A percentile compares a stretch with the other conserved stretches of the same genome.
Conservation (phyloP, 2,329 filamentous ascomycete species). For the Escovopsis sp. region DNA sequence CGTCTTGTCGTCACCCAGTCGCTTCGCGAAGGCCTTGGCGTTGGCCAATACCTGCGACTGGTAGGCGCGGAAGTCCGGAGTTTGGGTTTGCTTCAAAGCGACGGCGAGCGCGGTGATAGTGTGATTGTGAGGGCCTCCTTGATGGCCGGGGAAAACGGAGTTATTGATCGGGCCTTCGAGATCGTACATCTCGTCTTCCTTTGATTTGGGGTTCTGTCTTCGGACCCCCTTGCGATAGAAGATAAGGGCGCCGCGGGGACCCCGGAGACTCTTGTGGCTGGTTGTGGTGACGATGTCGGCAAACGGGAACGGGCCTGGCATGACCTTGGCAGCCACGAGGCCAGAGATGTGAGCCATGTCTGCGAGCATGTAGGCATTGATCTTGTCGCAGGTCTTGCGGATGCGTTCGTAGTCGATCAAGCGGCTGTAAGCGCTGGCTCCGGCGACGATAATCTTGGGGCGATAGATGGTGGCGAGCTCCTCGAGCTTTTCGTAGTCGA, state of each 20-base stretch:
- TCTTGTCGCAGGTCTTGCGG: slow-evolving; percentile 79
- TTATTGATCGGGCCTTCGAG: slow-evolving; percentile 88
- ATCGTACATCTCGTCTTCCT: slow-evolving; percentile 74
- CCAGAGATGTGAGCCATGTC: slow-evolving; percentile 98
- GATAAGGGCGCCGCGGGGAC: slow-evolving; percentile 91
- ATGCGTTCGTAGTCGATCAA: slow-evolving; percentile 91
- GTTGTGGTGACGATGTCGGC: slow-evolving; percentile 96
- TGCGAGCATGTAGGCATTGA: slow-evolving; percentile 81
- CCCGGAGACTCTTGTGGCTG: slow-evolving; percentile 92
- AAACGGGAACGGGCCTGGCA: slow-evolving; percentile 77
- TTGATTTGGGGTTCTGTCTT: slow-evolving; percentile 69
- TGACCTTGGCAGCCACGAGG: slow-evolving; percentile 78
- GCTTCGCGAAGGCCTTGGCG: slow-evolving; percentile 68
- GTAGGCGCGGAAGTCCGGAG: slow-evolving; percentile 81
- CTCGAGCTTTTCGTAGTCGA: slow-evolving; percentile 88
- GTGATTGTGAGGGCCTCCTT: slow-evolving; percentile 97
- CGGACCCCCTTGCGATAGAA: slow-evolving; percentile 93
- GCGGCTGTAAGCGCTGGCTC: slow-evolving; percentile 89
- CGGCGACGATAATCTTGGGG: slow-evolving; percentile 89
- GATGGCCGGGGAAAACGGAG: slow-evolving; percentile 95
- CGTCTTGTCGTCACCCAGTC: slow-evolving; percentile 51
- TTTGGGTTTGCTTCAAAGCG: slow-evolving; percentile 84
- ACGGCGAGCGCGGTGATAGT: slow-evolving; percentile 94
- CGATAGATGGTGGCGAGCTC: slow-evolving; percentile 78
- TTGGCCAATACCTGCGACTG: slow-evolving; percentile 84